A percentile compares a stretch with the other conserved stretches of the same genome.
These are phyloP conservation scores for Polychytrium aggregatum DNA, from an alignment of 192 early-diverging fungal species.

Conservation along the genomic window DNA sequence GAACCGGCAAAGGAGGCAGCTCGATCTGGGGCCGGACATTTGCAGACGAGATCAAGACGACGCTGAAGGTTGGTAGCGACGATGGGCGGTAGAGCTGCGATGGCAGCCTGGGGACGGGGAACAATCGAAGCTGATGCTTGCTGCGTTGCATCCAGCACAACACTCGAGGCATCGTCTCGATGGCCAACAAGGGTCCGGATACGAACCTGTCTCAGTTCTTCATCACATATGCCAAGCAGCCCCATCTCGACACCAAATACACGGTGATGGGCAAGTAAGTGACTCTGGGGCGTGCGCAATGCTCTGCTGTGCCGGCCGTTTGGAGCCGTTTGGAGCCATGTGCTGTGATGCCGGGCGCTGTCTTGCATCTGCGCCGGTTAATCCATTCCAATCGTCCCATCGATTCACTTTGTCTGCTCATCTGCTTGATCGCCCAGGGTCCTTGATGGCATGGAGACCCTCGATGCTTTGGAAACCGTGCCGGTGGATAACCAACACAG, in stretches of 20 bases:
- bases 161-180: conserved; percentile 74
- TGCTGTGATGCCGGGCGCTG: too few relatives aligned
- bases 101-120: too few relatives aligned
- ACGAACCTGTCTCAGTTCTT: conserved; percentile 68
- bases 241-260: conserved; percentile 83
- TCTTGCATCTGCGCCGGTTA: background rate
- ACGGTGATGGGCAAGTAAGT: conserved; percentile 80
- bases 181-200: conserved; percentile 86
- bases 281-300: background rate
- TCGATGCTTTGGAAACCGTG: conserved; percentile 77
- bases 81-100: too few relatives aligned
- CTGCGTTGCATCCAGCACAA: conserved; percentile 54
- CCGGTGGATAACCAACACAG: conserved; percentile 73
- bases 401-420: background rate
- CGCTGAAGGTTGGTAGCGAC: conserved; percentile 4
- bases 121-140: background rate
- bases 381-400: background rate
- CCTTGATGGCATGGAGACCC: conserved; percentile 74
- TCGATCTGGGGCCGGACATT: conserved; percentile 34
- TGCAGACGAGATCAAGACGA: conserved; percentile 35
- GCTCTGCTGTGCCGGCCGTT: background rate
- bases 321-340: too few relatives aligned
- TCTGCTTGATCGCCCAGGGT: conserved; percentile 40
- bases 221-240: conserved; percentile 78
- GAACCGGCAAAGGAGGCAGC: conserved; percentile 36